Evolutionary conservation across 352 stramenopile species (phyloP), one percentile per base, ranked within the genome.

Genomic region (Pythium scleroteichum): DNA sequence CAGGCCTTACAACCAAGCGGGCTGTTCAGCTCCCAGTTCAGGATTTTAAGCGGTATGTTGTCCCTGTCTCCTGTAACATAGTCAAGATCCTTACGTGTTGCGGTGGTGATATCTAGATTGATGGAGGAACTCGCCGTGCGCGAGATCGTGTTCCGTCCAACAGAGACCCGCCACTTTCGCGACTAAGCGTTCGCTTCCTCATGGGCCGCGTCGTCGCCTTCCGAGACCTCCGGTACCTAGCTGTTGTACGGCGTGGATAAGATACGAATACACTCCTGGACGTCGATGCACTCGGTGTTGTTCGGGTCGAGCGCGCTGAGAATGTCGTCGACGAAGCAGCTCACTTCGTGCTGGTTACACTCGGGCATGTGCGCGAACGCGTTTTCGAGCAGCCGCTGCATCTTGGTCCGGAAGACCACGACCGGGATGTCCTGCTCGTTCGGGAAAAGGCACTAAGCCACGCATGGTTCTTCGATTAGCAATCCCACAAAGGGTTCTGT

Each of bases 221-320:
- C 39, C 1, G 10, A 35, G 39, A 8, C 48, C 54, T 53, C 22
- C 56, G 60, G 26, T 24, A 58, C 12, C 19, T 51, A 68, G 54
- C 45, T 51, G 58, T 76, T 78, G 66, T 88, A 86, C 20, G 72
- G 57, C n/a, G 68, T 77, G 27, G 64, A 76, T 13, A 85, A 64
- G 51, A 86, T 81, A 35, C 79, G 77, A 35, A 89, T 85, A 50
- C 79, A 87, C 44, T 89, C 79, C 32, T 87, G 79, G 19, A 86
- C 75, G 47, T 87, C 79, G 45, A 88, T 83, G 66, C 76, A 87
- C 58, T 88, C 79, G 61, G 79, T 86, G 58, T 85, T 84, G 67
- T 87, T 80, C 14, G 79, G 77, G 41, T 89, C 76, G 24, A 89
- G 69, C 19, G 76, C 73, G 40, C 73, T 89, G 35, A 89, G 57